phyloP scores from a whole-genome alignment of 2,329 filamentous ascomycete species.

The Calonectria pseudoturangicola region DNA sequence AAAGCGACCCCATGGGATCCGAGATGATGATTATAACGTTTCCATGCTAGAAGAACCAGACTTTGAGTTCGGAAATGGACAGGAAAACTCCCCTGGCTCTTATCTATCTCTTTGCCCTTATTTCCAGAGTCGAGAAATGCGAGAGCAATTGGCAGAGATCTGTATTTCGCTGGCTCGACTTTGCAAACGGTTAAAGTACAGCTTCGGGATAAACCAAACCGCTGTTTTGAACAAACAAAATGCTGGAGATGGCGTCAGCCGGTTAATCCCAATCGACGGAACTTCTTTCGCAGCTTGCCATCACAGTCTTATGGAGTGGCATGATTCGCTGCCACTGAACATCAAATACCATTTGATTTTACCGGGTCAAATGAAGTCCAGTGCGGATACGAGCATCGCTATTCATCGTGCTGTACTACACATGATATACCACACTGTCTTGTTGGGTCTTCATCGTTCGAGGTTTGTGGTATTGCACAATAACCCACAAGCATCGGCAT shows the following conservation, averaged over 20 bases:
- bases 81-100: neutral
- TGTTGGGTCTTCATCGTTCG: slow-evolving; percentile 5
- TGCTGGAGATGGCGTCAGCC: slow-evolving; percentile 55
- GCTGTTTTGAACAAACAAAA: neutral
- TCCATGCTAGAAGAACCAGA: slow-evolving; percentile 89
- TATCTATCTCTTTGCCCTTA: slow-evolving; percentile 11
- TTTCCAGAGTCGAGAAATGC: neutral
- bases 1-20: slow-evolving; percentile 91
- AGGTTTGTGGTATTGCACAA: slow-evolving; percentile 78
- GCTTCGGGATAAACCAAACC: slow-evolving; percentile 73
- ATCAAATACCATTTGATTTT: slow-evolving; percentile 45
- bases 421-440: slow-evolving; percentile 90
- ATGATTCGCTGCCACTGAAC: slow-evolving; percentile 78
- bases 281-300: slow-evolving; percentile 69
- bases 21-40: slow-evolving; percentile 92
- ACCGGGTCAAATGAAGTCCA: neutral
- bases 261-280: slow-evolving; percentile 77
- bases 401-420: slow-evolving; percentile 90
- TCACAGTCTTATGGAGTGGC: slow-evolving; percentile 84
- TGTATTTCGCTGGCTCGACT: slow-evolving; percentile 93
- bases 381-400: slow-evolving; percentile 61
- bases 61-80: slow-evolving; percentile 74
- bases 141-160: slow-evolving; percentile 79
- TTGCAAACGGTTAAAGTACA: slow-evolving; percentile 93
- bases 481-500: slow-evolving; percentile 70